Evolutionary conservation across 257 asterid genomes (phyloP), one percentile per base, ranked within the genome.

Genomic region (Scutellaria minor): DNA sequence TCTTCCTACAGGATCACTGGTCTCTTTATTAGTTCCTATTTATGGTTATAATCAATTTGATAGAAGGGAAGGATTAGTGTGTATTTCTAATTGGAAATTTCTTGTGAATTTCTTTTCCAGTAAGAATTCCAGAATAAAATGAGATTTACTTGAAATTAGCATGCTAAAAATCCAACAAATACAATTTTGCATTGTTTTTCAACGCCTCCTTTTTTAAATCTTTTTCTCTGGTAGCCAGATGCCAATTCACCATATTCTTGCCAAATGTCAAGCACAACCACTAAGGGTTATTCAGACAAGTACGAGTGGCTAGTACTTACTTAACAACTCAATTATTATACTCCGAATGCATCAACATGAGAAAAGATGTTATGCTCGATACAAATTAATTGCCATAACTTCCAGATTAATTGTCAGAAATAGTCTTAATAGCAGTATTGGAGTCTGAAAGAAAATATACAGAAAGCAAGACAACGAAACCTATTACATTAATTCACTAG

Each of bases 401-500:
- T 61, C 66, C n/a, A 65, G 24, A 70, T 18, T 15, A 51, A 54
- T 2, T 24, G 69, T 39, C 40, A 47, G 40, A 12, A 46, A 59
- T 48, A 64, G 57, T 42, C 61, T 35, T 4, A n/a, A 22, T 11
- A 10, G 72, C 60, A 46, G 66, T 44, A 10, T 58, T 57, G 51
- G 47, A 66, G 56, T 27, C 71, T 22, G 18, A 44, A 60, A 50
- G 39, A 20, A 46, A 65, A 37, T 13, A 11, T 6, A 1, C 22
- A 65, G 44, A 22, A 27, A 56, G 45, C 40, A 59, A 70, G 62
- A 75, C 18, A 52, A 50, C 10, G 51, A 69, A 48, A 50, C 22
- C 9, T 68, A 54, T 37, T 11, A 39, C 20, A 53, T 20, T 15
- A 66, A 58, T 50, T 54, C 64, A 60, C 15, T 41, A 14, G 54